Base-by-base conservation (phyloP, 2,329 filamentous ascomycete genomes). In the Fusarium sp. region DNA sequence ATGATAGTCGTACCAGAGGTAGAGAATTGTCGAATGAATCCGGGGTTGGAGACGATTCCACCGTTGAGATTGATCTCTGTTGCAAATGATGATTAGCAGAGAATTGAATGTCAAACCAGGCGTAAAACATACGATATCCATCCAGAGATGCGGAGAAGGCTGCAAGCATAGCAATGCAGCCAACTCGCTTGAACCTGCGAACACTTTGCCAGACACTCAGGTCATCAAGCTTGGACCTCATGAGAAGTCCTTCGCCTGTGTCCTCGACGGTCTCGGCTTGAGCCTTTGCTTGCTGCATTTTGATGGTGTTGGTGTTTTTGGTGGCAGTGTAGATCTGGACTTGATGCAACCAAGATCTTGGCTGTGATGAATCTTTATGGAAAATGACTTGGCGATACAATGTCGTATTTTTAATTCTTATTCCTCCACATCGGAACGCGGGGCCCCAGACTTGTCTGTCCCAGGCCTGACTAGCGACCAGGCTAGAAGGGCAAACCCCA, bases 161-260 rank as follows among this genome's bases (percentile, higher is more conserved):
- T 22, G 32, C 51, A 8, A 54, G 35, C 51, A 54, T 54, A 3
- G 51, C 35, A 2, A 54, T 38, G 0, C 51, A 54, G 24, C 51
- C 51, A 4, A 54, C 51, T 10, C 51, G 35, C 0, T 38, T 54
- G 18, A 54, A 54, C 4, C 13, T 39, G 35, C 32, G 35, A 9
- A 28, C 24, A 54, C 51, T 39, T 10, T 39, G 51, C 51, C 35
- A 54, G 6, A 54, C 51, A 0, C 35, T 39, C 35, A 54, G 4
- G 5, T 54, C 51, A 54, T 54, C 51, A 36, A 54, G 51, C 35
- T 54, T 54, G 18, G 51, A 54, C 51, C 51, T 54, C 51, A 54
- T 54, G 4, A 54, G 32, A 39, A 54, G 51, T 6, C 51, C 51
- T 39, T 54, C 51, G 24, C 51, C 51, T 7, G 35, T 54, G 9